A percentile compares a stretch with the other conserved stretches of the same genome.
Evolutionary conservation across 768 basidiomycete genomes (phyloP).

Genomic region (Calocera viscosa): DNA sequence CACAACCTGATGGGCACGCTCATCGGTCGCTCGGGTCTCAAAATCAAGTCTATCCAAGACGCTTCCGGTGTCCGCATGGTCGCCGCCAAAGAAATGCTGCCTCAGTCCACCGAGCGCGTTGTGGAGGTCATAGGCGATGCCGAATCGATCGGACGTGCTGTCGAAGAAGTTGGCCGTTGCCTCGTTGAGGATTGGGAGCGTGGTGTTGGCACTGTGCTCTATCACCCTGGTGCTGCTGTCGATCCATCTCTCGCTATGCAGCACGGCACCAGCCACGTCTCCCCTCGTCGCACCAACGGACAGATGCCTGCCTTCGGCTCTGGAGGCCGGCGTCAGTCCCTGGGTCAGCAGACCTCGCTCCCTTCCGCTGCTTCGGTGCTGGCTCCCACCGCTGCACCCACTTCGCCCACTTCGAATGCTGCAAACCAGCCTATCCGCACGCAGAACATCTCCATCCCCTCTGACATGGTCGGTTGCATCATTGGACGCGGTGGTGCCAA

Average conservation of each 20-base stretch:
- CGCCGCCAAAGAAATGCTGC: conserved; percentile 96
- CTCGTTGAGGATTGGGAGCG: conserved; percentile 95
- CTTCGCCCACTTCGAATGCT: conserved; percentile 11
- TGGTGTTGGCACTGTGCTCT: conserved; percentile 83
- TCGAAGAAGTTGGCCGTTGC: conserved; percentile 92
- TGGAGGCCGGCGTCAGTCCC: conserved; percentile 9
- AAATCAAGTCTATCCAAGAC: conserved; percentile 99
- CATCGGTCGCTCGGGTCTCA: conserved; percentile 89
- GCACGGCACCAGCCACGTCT: conserved; percentile 32
- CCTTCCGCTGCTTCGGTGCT: not conserved
- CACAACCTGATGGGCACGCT: conserved; percentile 99
- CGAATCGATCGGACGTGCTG: conserved; percentile 83
- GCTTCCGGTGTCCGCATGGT: conserved; percentile 94
- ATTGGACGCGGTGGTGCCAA: conserved; percentile 95
- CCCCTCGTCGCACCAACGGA: conserved; percentile 53
- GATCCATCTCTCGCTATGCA: conserved; percentile 43
- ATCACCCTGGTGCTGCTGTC: conserved; percentile 73
- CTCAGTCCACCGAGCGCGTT: conserved; percentile 96
- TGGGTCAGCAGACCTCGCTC: not conserved
- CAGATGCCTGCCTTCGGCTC: conserved; percentile 25
- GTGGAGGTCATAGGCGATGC: conserved; percentile 94
- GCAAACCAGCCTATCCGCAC: conserved; percentile 50
- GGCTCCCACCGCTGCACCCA: conserved; percentile 24
- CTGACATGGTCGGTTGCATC: conserved; percentile 89
- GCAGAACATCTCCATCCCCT: conserved; percentile 97